Conservation (phyloP, 257 asterid genomes). For the Salvia miltiorrhiza region DNA sequence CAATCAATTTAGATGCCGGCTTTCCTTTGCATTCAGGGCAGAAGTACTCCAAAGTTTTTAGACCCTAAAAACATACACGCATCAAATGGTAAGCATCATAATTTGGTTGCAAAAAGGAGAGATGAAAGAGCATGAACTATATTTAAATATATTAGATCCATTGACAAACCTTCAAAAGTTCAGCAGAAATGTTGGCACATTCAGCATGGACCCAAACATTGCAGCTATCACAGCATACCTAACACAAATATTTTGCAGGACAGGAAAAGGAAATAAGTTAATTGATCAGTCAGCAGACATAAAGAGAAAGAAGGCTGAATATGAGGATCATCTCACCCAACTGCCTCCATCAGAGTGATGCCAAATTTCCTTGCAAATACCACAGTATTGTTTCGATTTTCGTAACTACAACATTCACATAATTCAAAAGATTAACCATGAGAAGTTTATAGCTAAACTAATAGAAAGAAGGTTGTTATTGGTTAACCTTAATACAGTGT, state of each 20-base stretch:
- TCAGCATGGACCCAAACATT: slow-evolving; percentile 97
- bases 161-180: slow-evolving; percentile 57
- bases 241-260: slow-evolving; percentile 25
- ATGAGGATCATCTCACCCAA: slow-evolving; percentile 64
- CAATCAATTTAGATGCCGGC: slow-evolving; percentile 34
- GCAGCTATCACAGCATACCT: slow-evolving; percentile 94
- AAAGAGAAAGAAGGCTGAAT: slow-evolving; percentile 18
- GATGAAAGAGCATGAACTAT: slow-evolving; percentile 13
- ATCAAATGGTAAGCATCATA: slow-evolving; percentile 25
- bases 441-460: slow-evolving; percentile 7
- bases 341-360: slow-evolving; percentile 94
- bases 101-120: slow-evolving; percentile 13
- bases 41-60: slow-evolving; percentile 50
- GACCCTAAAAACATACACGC: slow-evolving; percentile 44
- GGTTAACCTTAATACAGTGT: slow-evolving; percentile 74
- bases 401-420: slow-evolving; percentile 49
- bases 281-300: not conserved
- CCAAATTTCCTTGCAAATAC: slow-evolving; percentile 88
- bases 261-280: not conserved
- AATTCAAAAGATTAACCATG: slow-evolving; percentile 13
- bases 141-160: slow-evolving; percentile 19
- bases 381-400: slow-evolving; percentile 83
- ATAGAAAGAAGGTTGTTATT: slow-evolving; percentile 5
- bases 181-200: slow-evolving; percentile 63
- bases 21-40: slow-evolving; percentile 83